phyloP scores from a whole-genome alignment of 306 rosid species.

The peach (Prunus persica) region Prunus_persica_NCBIv2 NC_034011.1:18059501-18060000 shows the following conservation, averaged over 20 bases:
- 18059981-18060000: neutral
- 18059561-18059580: slow-evolving; percentile 45
- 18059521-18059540: slow-evolving; percentile 57
- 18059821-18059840: slow-evolving; percentile 42
- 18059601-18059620: slow-evolving; percentile 24
- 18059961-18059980: slow-evolving; percentile 62
- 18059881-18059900: neutral
- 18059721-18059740: slow-evolving; percentile 50
- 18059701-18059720: slow-evolving; percentile 36
- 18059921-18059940: slow-evolving; percentile 45
- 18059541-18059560: slow-evolving; percentile 56
- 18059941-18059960: slow-evolving; percentile 57
- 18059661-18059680: neutral
- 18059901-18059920: slow-evolving; percentile 14
- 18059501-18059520: slow-evolving; percentile 49
- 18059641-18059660: slow-evolving; percentile 48
- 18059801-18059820: slow-evolving; percentile 4
- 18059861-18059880: slow-evolving; percentile 16
- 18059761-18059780: slow-evolving; percentile 3
- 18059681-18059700: slow-evolving; percentile 24
- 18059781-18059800: slow-evolving; percentile 13
- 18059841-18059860: slow-evolving; percentile 63
- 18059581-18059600: slow-evolving; percentile 38
- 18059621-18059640: slow-evolving; percentile 26
- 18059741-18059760: slow-evolving; percentile 39